Conservation (phyloP, 192 early-diverging fungal species). For the Gryganskiella cystojenkinii region DNA sequence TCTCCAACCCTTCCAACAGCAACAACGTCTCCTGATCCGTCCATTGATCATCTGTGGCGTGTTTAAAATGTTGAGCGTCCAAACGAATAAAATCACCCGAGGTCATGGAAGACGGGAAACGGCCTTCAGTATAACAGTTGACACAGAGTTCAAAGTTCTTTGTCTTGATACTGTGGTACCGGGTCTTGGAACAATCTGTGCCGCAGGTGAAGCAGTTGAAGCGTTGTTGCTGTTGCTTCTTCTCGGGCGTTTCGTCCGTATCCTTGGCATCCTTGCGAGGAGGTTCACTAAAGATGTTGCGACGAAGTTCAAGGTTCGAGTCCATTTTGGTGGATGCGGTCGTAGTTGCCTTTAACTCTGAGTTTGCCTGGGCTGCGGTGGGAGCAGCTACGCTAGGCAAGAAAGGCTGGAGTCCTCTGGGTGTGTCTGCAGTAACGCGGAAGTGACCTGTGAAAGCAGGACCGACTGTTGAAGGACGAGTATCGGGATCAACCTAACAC, state of each 20-base stretch:
- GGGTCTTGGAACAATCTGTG: slow-evolving; percentile 79
- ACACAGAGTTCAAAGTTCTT: slow-evolving; percentile 83
- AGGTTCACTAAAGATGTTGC: slow-evolving; percentile 58
- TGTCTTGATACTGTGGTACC: slow-evolving; percentile 86
- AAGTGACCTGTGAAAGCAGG: slow-evolving; percentile 98
- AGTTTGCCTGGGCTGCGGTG: slow-evolving; percentile 44
- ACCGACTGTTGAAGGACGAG: slow-evolving; percentile 86
- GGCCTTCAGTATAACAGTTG: slow-evolving; percentile 91
- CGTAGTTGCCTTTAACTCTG: slow-evolving; percentile 13
- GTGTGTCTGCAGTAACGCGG: slow-evolving; percentile 92
- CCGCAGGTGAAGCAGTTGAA: slow-evolving; percentile 88
- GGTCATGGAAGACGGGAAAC: slow-evolving; percentile 85
- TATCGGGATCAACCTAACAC: slow-evolving; percentile 94
- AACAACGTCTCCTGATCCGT: slow-evolving; percentile 86
- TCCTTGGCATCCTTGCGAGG: slow-evolving; percentile 54
- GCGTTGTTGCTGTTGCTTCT: slow-evolving; percentile 33
- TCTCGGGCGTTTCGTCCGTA: slow-evolving; percentile 8
- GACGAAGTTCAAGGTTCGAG: slow-evolving; percentile 59
- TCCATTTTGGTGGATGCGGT: slow-evolving; percentile 37
- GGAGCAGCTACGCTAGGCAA: slow-evolving; percentile 64
- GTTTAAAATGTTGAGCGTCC: slow-evolving; percentile 61
- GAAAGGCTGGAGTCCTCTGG: slow-evolving; percentile 88
- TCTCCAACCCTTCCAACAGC: slow-evolving; percentile 93
- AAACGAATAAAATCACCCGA: slow-evolving; percentile 91
- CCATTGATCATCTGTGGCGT: slow-evolving; percentile 78